Base-by-base conservation (phyloP, 2,329 filamentous ascomycete genomes). In the Pezicula neosporulosa region DNA sequence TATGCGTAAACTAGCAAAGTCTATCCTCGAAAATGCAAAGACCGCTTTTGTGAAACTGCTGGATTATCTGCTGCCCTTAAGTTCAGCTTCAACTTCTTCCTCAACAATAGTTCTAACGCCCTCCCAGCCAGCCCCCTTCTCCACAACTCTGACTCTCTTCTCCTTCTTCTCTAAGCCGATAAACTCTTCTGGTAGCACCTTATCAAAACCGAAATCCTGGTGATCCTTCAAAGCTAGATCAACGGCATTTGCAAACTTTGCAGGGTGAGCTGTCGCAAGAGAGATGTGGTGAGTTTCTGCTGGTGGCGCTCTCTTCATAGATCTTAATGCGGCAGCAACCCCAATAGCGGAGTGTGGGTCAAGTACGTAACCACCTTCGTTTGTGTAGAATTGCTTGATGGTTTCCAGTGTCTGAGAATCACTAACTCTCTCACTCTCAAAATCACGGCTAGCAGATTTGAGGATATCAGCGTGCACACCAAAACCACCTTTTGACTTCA, bases 341-440 rank as follows among this genome's bases (percentile, higher is more conserved):
- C 92, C 94, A 43, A 99, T 88, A 2, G 94, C 90, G 0, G 90
- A 86, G 73, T 99, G 94, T 1, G 94, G 94, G 67, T 99, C 94
- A 1, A 97, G 82, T 39, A 97, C 81, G 71, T 97, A 97, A 52
- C 82, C 78, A 42, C 77, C 76, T 53, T 74, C 72, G 53, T 58
- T 59, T 37, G 55, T 66, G 69, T 85, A 87, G 54, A 77, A 76
- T 12, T 69, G 65, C 53, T 75, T 76, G 63, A 87, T 88, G 7
- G 84, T 87, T 27, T 82, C 78, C 21, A 90, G 69, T 1, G 87
- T 93, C 68, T 92, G 75, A 21, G 70, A 60, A 62, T 87, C 81
- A 61, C 76, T 83, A 59, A 88, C 80, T 36, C 84, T 73, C 74
- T 97, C 90, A 57, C 88, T 93, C 62, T 89, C 85, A 63, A 99